phyloP scores from a whole-genome alignment of 2,329 filamentous ascomycete genomes.

The Apiospora hydei region DNA sequence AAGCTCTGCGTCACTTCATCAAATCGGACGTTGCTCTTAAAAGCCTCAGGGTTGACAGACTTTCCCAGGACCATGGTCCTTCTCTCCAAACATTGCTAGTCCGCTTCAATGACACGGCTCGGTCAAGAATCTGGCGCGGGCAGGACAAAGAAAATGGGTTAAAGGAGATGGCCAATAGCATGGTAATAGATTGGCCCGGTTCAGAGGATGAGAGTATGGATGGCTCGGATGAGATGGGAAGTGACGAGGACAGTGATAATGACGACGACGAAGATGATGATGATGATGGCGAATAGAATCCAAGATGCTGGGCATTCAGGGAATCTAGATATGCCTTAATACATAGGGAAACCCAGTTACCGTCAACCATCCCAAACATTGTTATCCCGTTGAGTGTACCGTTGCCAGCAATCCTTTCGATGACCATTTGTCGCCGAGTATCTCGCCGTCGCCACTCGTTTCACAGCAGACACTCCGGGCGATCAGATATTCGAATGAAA shows the following conservation, averaged over 20 bases:
- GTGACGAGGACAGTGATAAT: slow-evolving; percentile 30
- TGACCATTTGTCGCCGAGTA: no score
- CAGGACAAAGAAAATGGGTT: slow-evolving; percentile 46
- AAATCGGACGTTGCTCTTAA: slow-evolving; percentile 35
- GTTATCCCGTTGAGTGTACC: no score
- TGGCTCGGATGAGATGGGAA: no score
- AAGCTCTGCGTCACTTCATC: slow-evolving; percentile 18
- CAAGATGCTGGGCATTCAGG: background rate
- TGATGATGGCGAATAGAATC: background rate
- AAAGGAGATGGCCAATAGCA: slow-evolving; percentile 36
- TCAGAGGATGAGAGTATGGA: slow-evolving; percentile 28
- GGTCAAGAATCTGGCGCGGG: slow-evolving; percentile 37
- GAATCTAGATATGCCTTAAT: background rate
- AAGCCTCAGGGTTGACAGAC: slow-evolving; percentile 41
- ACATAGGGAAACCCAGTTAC: no score
- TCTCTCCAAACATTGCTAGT: slow-evolving; percentile 16
- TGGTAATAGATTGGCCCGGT: slow-evolving; percentile 30
- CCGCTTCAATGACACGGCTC: background rate
- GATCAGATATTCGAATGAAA: no score
- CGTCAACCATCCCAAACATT: no score
- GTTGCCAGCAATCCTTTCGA: no score
- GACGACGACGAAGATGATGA: slow-evolving; percentile 5
- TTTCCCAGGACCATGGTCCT: slow-evolving; percentile 33
- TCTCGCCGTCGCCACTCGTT: no score
- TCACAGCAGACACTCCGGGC: no score